Percentiles rank a stretch among this genome's conserved stretches.
These are phyloP conservation scores for Aspergillus conjunctus DNA, from an alignment of 495 filamentous ascomycete species.

Conservation along the genomic window DNA sequence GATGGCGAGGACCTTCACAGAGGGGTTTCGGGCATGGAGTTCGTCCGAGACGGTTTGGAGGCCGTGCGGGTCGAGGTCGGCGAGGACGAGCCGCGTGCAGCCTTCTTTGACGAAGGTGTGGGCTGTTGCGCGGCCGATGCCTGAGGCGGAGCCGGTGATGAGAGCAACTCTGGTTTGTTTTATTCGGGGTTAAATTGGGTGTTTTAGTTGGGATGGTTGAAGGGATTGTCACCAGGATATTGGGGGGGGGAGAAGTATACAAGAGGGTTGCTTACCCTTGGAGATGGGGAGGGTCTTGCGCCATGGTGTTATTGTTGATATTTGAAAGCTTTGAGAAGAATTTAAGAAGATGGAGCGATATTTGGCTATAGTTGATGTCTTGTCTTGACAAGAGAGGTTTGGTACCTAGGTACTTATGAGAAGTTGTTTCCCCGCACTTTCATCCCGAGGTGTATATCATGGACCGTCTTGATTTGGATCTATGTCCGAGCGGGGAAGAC, in stretches of 20 bases:
- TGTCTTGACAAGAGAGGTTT: too few relatives aligned
- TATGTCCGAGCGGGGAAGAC: too few relatives aligned
- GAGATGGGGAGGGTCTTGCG: not conserved
- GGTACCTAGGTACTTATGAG: too few relatives aligned
- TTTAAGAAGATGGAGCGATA: too few relatives aligned
- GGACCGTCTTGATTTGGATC: too few relatives aligned
- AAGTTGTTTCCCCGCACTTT: too few relatives aligned
- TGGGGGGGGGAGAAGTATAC: too few relatives aligned
- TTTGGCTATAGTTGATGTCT: too few relatives aligned
- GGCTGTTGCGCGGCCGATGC: constrained; percentile 11
- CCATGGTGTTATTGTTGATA: not conserved
- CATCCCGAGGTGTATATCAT: too few relatives aligned
- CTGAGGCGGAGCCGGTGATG: constrained; percentile 16
- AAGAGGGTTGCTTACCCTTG: not conserved
- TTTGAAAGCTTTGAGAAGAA: too few relatives aligned
- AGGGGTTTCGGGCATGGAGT: not conserved
- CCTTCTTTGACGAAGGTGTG: constrained; percentile 4
- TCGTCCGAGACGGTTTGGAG: not conserved
- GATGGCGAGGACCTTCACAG: not conserved
- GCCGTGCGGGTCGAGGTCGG: constrained; percentile 1
- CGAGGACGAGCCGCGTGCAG: constrained; percentile 13
- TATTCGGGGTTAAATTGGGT: not conserved
- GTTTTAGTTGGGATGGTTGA: not conserved
- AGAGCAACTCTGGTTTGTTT: constrained; percentile 2
- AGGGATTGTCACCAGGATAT: too few relatives aligned